Evolutionary conservation across 768 basidiomycete species (phyloP).

Genomic region (Tylopilus intermedius): DNA sequence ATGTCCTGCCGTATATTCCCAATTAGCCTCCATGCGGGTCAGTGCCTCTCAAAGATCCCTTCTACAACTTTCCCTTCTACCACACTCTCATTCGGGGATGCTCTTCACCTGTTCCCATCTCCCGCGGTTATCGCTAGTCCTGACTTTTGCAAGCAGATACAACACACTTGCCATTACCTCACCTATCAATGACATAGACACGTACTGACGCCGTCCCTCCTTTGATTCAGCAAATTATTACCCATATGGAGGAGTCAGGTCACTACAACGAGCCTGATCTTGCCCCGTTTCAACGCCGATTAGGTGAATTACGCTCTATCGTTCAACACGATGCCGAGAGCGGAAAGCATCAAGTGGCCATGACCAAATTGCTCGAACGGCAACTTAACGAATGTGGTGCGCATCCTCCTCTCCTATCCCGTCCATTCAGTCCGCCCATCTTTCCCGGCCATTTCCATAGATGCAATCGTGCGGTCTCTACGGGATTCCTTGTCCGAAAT

Average conservation of each 20-base stretch:
- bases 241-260: conserved; percentile 93
- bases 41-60: conserved; percentile 34
- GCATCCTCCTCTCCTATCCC: conserved; percentile 29
- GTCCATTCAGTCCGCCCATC: neutral
- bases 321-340: conserved; percentile 77
- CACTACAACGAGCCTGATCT: conserved; percentile 92
- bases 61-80: conserved; percentile 4
- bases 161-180: conserved; percentile 17
- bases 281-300: conserved; percentile 76
- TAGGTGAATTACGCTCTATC: conserved; percentile 79
- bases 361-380: conserved; percentile 84
- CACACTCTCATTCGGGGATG: neutral
- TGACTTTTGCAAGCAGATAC: conserved; percentile 21
- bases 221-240: conserved; percentile 75
- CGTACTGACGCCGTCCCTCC: conserved; percentile 23
- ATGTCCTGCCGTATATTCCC: conserved; percentile 91
- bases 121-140: conserved; percentile 14
- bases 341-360: conserved; percentile 77
- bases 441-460: conserved; percentile 34
- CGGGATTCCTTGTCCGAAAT: conserved; percentile 82
- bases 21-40: conserved; percentile 93
- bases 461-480: conserved; percentile 71
- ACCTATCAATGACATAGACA: conserved; percentile 16
- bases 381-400: conserved; percentile 90
- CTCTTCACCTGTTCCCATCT: neutral